These are phyloP conservation scores for Catharanthus roseus DNA, from an alignment of 257 asterid genomes.

Conservation along the genomic window DNA sequence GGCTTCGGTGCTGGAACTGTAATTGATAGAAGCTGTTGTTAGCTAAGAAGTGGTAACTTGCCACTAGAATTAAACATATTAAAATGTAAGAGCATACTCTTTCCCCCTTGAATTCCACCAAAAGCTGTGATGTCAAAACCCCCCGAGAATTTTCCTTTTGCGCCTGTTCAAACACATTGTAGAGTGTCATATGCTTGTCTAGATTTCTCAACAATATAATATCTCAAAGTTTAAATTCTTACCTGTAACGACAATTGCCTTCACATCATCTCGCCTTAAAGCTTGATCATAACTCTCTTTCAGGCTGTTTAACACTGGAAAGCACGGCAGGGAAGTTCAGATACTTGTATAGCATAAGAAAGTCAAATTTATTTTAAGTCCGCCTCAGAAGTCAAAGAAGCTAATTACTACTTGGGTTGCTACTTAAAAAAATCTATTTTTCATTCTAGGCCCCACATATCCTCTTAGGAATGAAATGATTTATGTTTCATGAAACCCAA, in stretches of 20 bases:
- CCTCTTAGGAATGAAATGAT: no score
- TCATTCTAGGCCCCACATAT: no score
- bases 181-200: constrained; percentile 13
- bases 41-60: constrained; percentile 26
- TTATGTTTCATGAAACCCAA: no score
- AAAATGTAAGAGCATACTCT: constrained; percentile 36
- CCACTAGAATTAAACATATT: constrained; percentile 5
- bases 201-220: constrained; percentile 14
- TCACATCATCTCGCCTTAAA: constrained; percentile 70
- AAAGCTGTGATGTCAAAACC: constrained; percentile 89
- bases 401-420: no score
- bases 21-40: constrained; percentile 17
- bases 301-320: constrained; percentile 77
- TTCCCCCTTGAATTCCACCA: constrained; percentile 62
- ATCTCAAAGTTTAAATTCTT: background rate
- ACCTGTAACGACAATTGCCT: constrained; percentile 89
- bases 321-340: constrained; percentile 7
- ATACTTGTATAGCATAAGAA: background rate
- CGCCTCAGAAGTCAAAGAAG: background rate
- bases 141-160: constrained; percentile 83
- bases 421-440: no score
- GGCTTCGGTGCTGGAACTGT: constrained; percentile 77
- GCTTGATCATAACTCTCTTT: constrained; percentile 75
- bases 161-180: constrained; percentile 51
- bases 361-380: background rate